These are phyloP conservation scores for Zygotorulaspora danielsina DNA, from an alignment of 805 yeast species.

Conservation along the genomic window DNA sequence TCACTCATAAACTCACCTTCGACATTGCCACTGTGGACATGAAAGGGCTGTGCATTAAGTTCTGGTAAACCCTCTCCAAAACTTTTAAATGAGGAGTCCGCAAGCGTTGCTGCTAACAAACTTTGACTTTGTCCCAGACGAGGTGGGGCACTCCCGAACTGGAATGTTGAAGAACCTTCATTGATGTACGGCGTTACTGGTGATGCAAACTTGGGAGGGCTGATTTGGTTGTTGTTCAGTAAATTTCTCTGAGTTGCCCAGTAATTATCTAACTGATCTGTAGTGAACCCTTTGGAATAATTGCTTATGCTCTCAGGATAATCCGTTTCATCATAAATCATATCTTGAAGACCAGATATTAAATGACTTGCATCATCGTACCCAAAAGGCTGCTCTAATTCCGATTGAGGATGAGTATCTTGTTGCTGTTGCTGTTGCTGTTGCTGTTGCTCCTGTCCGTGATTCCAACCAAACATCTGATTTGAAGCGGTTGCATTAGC, in stretches of 20 bases:
- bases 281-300: conserved; percentile 32
- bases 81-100: conserved; percentile 14
- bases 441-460: conserved; percentile 11
- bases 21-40: background rate
- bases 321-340: conserved; percentile 33
- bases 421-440: conserved; percentile 7
- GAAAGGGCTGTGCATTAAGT: background rate
- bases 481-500: conserved; percentile 16
- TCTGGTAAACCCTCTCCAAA: conserved; percentile 8
- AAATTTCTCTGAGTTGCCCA: conserved; percentile 24
- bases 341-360: conserved; percentile 33
- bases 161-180: conserved; percentile 1
- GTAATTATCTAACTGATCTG: conserved; percentile 37
- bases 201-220: conserved; percentile 1
- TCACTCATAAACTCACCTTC: background rate
- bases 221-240: conserved; percentile 2
- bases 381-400: conserved; percentile 27
- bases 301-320: conserved; percentile 29
- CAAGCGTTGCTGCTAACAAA: conserved; percentile 17
- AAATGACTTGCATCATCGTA: conserved; percentile 31
- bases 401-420: conserved; percentile 1
- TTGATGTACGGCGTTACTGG: background rate
- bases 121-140: conserved; percentile 17
- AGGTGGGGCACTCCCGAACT: conserved; percentile 2
- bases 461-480: conserved; percentile 10